Conservation (phyloP, 495 filamentous ascomycete genomes). For the Hypomontagnella submonticulosa region DNA sequence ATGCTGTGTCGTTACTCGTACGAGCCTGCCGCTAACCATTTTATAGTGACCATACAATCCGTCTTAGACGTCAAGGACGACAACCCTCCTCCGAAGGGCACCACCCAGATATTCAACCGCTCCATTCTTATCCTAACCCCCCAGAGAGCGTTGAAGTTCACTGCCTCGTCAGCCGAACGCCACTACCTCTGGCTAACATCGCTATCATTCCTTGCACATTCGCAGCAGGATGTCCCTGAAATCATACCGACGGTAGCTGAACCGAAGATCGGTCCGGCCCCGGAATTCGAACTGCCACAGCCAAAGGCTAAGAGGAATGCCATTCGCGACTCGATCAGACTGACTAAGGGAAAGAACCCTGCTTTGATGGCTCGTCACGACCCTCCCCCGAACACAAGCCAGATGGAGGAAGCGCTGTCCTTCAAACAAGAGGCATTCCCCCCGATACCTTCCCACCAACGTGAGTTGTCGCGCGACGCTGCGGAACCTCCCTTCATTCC, state of each 20-base stretch:
- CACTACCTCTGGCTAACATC: conserved; percentile 97
- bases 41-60: conserved; percentile 89
- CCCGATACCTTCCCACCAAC: conserved; percentile 48
- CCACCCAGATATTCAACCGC: conserved; percentile 78
- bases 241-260: conserved; percentile 69
- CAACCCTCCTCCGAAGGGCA: conserved; percentile 83
- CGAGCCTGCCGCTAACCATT: conserved; percentile 16
- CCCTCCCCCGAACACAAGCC: conserved; percentile 19
- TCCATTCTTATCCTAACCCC: conserved; percentile 96
- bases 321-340: conserved; percentile 89
- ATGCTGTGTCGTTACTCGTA: neutral
- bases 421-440: conserved; percentile 35
- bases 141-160: conserved; percentile 94
- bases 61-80: conserved; percentile 97
- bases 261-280: conserved; percentile 56
- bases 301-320: conserved; percentile 63
- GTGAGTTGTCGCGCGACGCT: conserved; percentile 56
- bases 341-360: conserved; percentile 82
- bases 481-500: conserved; percentile 86
- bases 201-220: conserved; percentile 92
- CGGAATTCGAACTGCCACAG: conserved; percentile 61
- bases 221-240: conserved; percentile 75
- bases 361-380: conserved; percentile 49
- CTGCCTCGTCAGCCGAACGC: conserved; percentile 80
- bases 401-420: conserved; percentile 39